Base-by-base conservation (phyloP, 2,329 filamentous ascomycete species). In the Periconia sp. region DNA sequence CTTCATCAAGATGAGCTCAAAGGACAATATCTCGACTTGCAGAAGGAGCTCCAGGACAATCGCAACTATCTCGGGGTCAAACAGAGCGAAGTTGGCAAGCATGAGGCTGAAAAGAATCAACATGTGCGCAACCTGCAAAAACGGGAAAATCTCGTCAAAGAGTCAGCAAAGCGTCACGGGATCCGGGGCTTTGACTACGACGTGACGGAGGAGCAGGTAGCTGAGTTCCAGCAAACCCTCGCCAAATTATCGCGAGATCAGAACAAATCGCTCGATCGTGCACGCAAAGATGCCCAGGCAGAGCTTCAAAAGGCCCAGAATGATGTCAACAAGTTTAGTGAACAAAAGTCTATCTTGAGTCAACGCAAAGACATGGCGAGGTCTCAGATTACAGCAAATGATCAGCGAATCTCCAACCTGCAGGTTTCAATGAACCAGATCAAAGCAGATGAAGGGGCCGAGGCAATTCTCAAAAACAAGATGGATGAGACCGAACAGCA, bases 101-200 rank as follows among this genome's bases (percentile, higher is more conserved):
- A 87, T 56, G 83, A 94, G 68, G 92, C 92, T 2, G 87, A 96
- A 63, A 91, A 92, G 72, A 86, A 89, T 49, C 89, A 87, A 58
- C 89, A 94, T 63, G 89, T 96, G 63, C 83, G 87, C 4, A 88
- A 96, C 53, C 66, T 96, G 3, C 77, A 83, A 55, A 76, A 81
- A 31, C 87, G 92, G 26, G 79, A 86, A 59, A 78, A 81, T 8
- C 80, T 95, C 67, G 84, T 96, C 41, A 89, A 85, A 52, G 85
- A 92, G 43, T 84, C 89, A 25, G 90, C 92, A 12, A 79, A 83
- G 32, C 78, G 78, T 18, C 88, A 96, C 68, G 85, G 83, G 45
- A 88, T 99, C 50, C 86, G 89, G 23, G 92, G 92, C 0, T 96
- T 88, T 61, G 90, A 96, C 50, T 82, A 86, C 15, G 84, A 91